Percentiles rank a stretch among this genome's conserved stretches.
Evolutionary conservation across 441 rosid genomes (phyloP).

Genomic region (Erodium texanum): DNA sequence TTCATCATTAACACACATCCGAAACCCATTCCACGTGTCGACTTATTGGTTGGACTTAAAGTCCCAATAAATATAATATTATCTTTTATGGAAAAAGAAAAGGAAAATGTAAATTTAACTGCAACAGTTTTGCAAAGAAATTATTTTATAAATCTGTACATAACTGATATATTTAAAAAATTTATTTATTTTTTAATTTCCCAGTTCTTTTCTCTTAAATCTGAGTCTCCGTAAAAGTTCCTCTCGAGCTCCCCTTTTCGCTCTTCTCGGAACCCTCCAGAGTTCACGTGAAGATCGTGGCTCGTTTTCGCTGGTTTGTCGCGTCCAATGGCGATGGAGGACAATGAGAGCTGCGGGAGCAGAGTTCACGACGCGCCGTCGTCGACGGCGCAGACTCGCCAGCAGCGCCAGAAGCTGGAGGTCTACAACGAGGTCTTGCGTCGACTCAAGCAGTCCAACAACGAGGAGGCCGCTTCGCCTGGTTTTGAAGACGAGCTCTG

Average conservation of each 20-base stretch:
- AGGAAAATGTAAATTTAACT: no score
- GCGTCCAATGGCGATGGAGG: conserved; percentile 44
- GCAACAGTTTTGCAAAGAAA: no score
- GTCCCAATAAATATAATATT: no score
- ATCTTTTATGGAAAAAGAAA: no score
- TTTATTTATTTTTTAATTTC: no score
- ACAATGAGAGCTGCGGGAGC: conserved; percentile 49
- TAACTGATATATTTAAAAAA: no score
- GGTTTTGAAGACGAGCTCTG: conserved; percentile 51
- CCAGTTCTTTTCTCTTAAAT: background rate
- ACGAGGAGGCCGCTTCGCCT: conserved; percentile 32
- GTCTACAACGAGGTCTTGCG: conserved; percentile 48
- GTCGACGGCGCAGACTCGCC: conserved; percentile 27
- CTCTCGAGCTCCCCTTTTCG: background rate
- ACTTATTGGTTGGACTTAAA: no score
- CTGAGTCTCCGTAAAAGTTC: background rate
- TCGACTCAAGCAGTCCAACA: conserved; percentile 40
- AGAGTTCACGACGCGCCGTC: conserved; percentile 19
- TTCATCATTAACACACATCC: no score
- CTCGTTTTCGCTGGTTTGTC: background rate
- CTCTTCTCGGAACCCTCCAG: background rate
- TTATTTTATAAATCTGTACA: no score
- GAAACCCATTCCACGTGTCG: no score
- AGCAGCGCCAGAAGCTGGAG: conserved; percentile 39
- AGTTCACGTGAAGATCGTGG: no score